Conservation (phyloP, 1,284 basidiomycete species). For the Cutaneotrichosporon curvatum region DNA sequence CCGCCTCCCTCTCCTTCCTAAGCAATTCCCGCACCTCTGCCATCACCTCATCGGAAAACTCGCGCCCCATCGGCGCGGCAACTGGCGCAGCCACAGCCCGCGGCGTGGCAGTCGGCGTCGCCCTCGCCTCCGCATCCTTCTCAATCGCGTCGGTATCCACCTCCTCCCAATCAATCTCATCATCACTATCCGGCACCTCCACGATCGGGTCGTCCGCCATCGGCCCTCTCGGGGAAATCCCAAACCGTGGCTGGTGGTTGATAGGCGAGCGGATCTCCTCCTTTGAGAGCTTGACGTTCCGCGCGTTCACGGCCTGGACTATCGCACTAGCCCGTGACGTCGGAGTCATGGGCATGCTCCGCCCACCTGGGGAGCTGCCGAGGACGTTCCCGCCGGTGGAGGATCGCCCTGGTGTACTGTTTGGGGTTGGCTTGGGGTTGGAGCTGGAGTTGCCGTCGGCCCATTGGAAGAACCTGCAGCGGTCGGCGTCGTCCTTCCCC, state of each 20-base stretch:
- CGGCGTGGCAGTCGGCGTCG: background rate
- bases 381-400: background rate
- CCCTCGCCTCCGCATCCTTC: constrained; percentile 19
- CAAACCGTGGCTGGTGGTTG: no score
- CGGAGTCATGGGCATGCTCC: background rate
- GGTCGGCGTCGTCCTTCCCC: constrained; percentile 23
- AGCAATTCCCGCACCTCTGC: no score
- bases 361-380: no score
- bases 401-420: no score
- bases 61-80: no score
- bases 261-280: no score
- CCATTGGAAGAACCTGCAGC: constrained; percentile 44
- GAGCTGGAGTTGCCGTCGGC: constrained; percentile 21
- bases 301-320: background rate
- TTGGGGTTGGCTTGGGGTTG: background rate
- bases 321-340: background rate
- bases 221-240: background rate
- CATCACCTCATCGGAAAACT: no score
- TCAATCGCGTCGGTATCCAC: constrained; percentile 36
- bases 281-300: background rate
- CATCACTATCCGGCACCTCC: constrained; percentile 3
- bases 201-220: background rate
- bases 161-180: constrained; percentile 32
- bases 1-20: background rate
- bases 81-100: no score